A percentile compares a stretch with the other conserved stretches of the same genome.
These are phyloP conservation scores for Populus trichocarpa DNA, from an alignment of 441 rosid genomes.

Conservation along the genomic window DNA sequence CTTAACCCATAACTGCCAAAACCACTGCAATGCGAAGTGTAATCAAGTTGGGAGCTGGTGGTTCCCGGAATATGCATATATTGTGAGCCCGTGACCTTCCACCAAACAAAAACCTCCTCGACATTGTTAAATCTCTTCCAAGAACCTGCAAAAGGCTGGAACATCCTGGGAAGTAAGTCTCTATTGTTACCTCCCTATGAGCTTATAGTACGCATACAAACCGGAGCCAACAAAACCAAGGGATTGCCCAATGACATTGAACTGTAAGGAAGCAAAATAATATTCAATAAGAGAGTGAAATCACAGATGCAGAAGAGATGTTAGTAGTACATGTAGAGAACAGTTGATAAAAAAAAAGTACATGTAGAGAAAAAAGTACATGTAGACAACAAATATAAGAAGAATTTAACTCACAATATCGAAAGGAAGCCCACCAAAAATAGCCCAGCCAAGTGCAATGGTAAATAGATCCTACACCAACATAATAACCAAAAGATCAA, in stretches of 20 bases:
- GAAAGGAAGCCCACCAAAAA: slow-evolving; percentile 97
- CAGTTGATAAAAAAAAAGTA: neutral
- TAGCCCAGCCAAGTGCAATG: slow-evolving; percentile 81
- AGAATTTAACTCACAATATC: slow-evolving; percentile 56
- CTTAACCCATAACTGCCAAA: neutral
- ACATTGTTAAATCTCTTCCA: neutral
- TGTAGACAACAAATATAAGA: neutral
- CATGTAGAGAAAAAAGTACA: neutral
- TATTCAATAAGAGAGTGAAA: neutral
- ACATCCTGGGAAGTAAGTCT: neutral
- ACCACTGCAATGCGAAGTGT: neutral
- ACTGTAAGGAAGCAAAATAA: slow-evolving; percentile 38
- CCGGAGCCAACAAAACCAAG: slow-evolving; percentile 92
- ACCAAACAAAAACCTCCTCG: slow-evolving; percentile 3
- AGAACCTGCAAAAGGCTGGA: neutral
- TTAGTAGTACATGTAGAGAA: neutral
- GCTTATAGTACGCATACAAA: slow-evolving; percentile 82
- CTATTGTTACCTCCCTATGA: slow-evolving; percentile 49
- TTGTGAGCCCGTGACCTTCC: slow-evolving; percentile 1
- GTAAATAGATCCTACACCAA: slow-evolving; percentile 76
- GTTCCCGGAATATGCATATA: neutral
- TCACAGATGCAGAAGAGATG: neutral
- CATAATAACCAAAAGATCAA: slow-evolving; percentile 12
- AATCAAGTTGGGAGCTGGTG: neutral
- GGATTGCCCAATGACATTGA: slow-evolving; percentile 79